A percentile compares a stretch with the other conserved stretches of the same genome.
phyloP scores from a whole-genome alignment of 805 yeast species.

The Candida ipomoeae region DNA sequence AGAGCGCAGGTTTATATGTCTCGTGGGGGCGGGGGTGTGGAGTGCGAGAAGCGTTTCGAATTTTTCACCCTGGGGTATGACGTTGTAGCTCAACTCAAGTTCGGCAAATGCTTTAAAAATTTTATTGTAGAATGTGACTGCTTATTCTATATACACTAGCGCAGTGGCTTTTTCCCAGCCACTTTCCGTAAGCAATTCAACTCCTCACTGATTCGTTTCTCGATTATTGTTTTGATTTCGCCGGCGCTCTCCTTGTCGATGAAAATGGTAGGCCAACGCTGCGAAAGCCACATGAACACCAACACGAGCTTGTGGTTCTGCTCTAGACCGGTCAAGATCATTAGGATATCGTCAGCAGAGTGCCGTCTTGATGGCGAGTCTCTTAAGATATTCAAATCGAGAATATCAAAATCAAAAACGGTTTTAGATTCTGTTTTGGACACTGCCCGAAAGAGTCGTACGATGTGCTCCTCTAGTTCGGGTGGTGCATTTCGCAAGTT shows the following conservation, averaged over 20 bases:
- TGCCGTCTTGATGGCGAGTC: constrained; percentile 19
- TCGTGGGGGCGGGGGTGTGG: constrained; percentile 6
- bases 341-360: constrained; percentile 19
- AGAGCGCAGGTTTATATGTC: neutral
- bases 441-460: constrained; percentile 48
- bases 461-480: constrained; percentile 39
- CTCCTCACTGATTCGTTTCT: constrained; percentile 53
- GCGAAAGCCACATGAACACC: constrained; percentile 79
- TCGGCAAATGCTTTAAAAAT: neutral
- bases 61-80: neutral
- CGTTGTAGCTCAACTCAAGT: too few species aligned
- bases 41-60: neutral
- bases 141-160: neutral
- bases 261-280: constrained; percentile 78
- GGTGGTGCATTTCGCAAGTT: constrained; percentile 29
- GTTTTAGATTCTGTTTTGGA: constrained; percentile 51
- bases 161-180: constrained; percentile 1
- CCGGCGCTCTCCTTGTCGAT: constrained; percentile 71
- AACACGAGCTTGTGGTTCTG: constrained; percentile 62
- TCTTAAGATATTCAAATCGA: constrained; percentile 24
- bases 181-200: constrained; percentile 22
- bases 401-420: constrained; percentile 47
- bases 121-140: too few species aligned
- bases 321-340: constrained; percentile 43
- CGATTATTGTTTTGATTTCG: constrained; percentile 66